These are phyloP conservation scores for Scutellaria barbata DNA, from an alignment of 257 asterid genomes.

Conservation along the genomic window DNA sequence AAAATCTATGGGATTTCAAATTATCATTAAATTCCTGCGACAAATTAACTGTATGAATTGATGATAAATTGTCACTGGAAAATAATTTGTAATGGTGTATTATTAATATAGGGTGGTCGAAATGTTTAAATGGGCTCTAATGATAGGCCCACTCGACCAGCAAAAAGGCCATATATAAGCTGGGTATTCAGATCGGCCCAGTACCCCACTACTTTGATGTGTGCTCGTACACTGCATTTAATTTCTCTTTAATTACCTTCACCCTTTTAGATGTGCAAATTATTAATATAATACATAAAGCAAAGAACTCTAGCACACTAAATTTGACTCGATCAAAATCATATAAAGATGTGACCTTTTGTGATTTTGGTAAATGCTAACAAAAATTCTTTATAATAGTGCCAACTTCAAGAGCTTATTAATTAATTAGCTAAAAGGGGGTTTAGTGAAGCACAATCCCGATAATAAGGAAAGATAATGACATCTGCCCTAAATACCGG, in stretches of 20 bases:
- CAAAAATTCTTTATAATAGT: constrained; percentile 29
- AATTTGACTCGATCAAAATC: constrained; percentile 36
- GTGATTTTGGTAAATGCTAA: constrained; percentile 37
- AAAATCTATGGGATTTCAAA: no score
- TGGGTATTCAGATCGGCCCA: constrained; percentile 10
- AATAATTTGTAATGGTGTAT: background rate
- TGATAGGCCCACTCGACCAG: constrained; percentile 17
- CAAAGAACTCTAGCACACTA: constrained; percentile 25
- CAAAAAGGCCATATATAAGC: background rate
- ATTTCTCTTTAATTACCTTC: background rate
- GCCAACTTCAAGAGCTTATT: constrained; percentile 19
- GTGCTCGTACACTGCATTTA: background rate
- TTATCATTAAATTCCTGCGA: no score
- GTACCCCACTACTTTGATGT: background rate
- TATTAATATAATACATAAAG: constrained; percentile 7
- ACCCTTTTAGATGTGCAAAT: constrained; percentile 1
- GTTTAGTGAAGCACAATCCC: constrained; percentile 45
- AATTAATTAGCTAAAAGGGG: constrained; percentile 26
- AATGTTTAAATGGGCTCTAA: constrained; percentile 26
- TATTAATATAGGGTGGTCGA: background rate
- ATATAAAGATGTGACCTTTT: constrained; percentile 18
- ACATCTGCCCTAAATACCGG: constrained; percentile 40
- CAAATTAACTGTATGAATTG: background rate
- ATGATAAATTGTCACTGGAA: background rate
- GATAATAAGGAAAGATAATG: constrained; percentile 60